These are phyloP conservation scores for Aspergillus haitiensis DNA, from an alignment of 495 filamentous ascomycete genomes.

Conservation along the genomic window DNA sequence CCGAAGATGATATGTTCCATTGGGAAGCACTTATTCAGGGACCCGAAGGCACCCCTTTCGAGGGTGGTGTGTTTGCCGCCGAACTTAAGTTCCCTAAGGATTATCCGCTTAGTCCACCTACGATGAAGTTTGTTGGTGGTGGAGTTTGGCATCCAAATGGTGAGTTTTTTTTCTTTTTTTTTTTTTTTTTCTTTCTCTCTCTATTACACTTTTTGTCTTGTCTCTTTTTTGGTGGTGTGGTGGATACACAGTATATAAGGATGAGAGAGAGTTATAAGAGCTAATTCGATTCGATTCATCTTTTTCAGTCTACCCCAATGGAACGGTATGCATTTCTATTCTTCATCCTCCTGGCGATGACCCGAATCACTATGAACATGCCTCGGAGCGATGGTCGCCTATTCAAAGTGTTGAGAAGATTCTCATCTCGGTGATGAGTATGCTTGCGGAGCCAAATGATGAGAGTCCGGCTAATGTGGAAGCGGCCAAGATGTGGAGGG, in stretches of 20 bases:
- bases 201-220: not conserved
- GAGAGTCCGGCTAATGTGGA: conserved; percentile 98
- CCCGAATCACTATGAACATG: conserved; percentile 97
- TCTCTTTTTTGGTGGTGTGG: not conserved
- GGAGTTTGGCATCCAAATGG: conserved; percentile 94
- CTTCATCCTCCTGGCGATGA: conserved; percentile 98
- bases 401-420: conserved; percentile 99
- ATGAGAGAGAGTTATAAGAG: not conserved
- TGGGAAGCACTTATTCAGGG: conserved; percentile 98
- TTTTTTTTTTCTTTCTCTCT: conserved; percentile 12
- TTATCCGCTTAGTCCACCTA: conserved; percentile 90
- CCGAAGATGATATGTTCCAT: conserved; percentile 91
- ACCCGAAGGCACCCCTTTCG: conserved; percentile 92
- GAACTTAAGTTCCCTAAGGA: conserved; percentile 94
- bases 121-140: conserved; percentile 89
- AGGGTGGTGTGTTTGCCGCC: conserved; percentile 90
- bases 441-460: conserved; percentile 98
- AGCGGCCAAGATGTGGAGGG: conserved; percentile 98
- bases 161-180: conserved; percentile 40
- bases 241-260: not conserved
- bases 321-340: conserved; percentile 95
- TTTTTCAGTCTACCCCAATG: conserved; percentile 78
- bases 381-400: conserved; percentile 91
- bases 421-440: conserved; percentile 95
- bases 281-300: not conserved